Evolutionary conservation across 169 alveolate species (phyloP).

Genomic region (Plasmodium relictum): DNA sequence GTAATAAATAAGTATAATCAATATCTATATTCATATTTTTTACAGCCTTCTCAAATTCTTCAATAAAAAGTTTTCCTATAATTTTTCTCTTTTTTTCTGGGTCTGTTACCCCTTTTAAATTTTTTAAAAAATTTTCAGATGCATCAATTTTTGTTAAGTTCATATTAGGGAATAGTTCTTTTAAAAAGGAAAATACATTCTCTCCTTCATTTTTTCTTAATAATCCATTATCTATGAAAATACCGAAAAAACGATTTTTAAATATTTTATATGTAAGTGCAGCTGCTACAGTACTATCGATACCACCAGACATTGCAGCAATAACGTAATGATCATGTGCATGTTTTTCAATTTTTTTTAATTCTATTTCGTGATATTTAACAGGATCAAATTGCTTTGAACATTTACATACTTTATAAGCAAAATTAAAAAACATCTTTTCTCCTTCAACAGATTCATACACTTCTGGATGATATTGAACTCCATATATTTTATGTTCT

Average conservation of each 20-base stretch:
- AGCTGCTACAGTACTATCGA: conserved; percentile 87
- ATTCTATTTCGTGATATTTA: conserved; percentile 76
- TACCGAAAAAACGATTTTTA: conserved; percentile 84
- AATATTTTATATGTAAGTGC: conserved; percentile 84
- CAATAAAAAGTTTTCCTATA: conserved; percentile 85
- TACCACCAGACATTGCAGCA: conserved; percentile 89
- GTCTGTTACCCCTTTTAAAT: conserved; percentile 82
- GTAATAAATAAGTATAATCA: conserved; percentile 80
- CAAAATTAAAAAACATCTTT: conserved; percentile 79
- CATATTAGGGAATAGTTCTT: conserved; percentile 82
- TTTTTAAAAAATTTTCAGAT: conserved; percentile 78
- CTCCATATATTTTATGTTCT: conserved; percentile 74
- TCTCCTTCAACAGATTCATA: conserved; percentile 80
- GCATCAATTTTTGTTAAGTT: conserved; percentile 83
- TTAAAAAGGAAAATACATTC: conserved; percentile 79
- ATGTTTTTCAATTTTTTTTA: conserved; percentile 78
- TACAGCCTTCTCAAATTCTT: conserved; percentile 85
- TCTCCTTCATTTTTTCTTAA: conserved; percentile 86
- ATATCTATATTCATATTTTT: conserved; percentile 81
- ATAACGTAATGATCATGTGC: conserved; percentile 79
- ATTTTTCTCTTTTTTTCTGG: conserved; percentile 85
- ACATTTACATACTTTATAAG: conserved; percentile 81
- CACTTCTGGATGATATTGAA: conserved; percentile 86
- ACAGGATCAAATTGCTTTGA: conserved; percentile 75
- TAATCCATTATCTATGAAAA: conserved; percentile 85